Conservation (phyloP, 2,329 filamentous ascomycete genomes). For the Colletotrichum tropicicola region DNA sequence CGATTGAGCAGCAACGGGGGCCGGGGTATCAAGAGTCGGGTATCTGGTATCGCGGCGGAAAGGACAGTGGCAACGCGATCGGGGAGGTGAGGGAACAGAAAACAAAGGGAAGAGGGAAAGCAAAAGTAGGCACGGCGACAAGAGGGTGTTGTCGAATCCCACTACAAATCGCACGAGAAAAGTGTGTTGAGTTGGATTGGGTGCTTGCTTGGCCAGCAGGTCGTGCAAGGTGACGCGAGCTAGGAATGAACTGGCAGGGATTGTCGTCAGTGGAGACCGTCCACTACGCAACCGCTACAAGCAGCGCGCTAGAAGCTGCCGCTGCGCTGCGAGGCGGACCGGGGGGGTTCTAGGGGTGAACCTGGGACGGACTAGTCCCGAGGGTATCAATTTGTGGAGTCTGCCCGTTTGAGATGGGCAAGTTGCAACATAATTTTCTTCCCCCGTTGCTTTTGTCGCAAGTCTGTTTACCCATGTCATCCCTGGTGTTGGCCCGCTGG, state of each 20-base stretch:
- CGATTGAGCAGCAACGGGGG: conserved; percentile 3
- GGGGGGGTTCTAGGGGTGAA: conserved; percentile 12
- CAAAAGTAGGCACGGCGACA: neutral
- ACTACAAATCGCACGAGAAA: conserved; percentile 22
- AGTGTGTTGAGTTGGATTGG: conserved; percentile 24
- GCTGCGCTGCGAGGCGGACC: conserved; percentile 9
- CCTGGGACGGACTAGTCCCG: conserved; percentile 13
- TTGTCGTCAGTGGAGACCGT: conserved; percentile 6
- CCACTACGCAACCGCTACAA: conserved; percentile 20
- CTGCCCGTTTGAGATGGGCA: neutral
- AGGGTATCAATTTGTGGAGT: conserved; percentile 10
- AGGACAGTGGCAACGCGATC: neutral
- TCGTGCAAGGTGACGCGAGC: conserved; percentile 24
- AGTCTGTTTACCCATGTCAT: neutral
- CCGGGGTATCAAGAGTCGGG: conserved; percentile 6
- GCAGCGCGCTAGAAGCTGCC: conserved; percentile 14
- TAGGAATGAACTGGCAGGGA: conserved; percentile 24
- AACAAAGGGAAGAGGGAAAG: neutral
- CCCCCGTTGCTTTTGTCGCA: neutral
- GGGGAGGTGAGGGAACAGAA: neutral
- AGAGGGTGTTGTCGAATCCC: conserved; percentile 25
- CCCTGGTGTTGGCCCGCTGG: too few relatives aligned
- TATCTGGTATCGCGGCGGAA: conserved; percentile 9
- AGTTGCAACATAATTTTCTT: neutral
- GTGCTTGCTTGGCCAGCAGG: conserved; percentile 9